Percentiles rank a stretch among this genome's conserved stretches.
Conservation (phyloP, 73 alveolate genomes). For the Tetrahymena thermophila region DNA sequence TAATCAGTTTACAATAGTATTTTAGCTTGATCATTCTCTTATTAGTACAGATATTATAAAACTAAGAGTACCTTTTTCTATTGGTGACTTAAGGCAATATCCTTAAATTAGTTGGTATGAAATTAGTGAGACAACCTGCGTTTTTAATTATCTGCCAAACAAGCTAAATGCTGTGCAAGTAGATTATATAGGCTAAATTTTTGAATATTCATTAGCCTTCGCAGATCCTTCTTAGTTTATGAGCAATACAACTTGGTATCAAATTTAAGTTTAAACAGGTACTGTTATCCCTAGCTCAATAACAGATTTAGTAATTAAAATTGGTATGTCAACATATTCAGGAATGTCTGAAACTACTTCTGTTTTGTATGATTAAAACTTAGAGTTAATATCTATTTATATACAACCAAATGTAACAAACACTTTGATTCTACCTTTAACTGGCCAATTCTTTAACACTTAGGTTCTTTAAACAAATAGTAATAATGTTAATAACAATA, state of each 20-base stretch:
- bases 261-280: not conserved
- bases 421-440: not conserved
- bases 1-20: not conserved
- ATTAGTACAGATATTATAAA: not conserved
- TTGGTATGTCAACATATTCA: not conserved
- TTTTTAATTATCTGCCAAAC: not conserved
- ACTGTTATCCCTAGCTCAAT: not conserved
- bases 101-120: not conserved
- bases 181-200: not conserved
- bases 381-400: not conserved
- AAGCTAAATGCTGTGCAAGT: not conserved
- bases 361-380: not conserved
- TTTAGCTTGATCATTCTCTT: not conserved
- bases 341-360: not conserved
- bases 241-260: not conserved
- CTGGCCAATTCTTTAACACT: not conserved
- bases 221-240: not conserved
- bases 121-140: not conserved
- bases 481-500: not conserved
- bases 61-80: not conserved
- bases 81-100: not conserved
- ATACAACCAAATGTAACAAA: not conserved
- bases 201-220: not conserved
- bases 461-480: not conserved
- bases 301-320: not conserved